Base-by-base conservation (phyloP, 169 alveolate genomes). In the Plasmodium berghei region DNA sequence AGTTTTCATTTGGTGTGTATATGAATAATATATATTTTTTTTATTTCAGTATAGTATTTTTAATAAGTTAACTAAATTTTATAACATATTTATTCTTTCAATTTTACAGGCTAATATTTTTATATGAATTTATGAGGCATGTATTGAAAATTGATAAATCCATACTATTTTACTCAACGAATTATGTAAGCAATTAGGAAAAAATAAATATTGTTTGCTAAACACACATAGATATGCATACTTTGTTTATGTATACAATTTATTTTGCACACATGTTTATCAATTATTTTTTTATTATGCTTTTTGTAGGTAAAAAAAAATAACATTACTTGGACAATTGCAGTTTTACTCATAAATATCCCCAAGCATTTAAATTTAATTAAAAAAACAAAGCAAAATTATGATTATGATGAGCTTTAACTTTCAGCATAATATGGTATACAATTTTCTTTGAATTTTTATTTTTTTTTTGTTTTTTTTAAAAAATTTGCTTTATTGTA, bases 301-400 rank as follows among this genome's bases (percentile, higher is more conserved):
- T 14, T 52, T 52, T 12, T 52, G 22, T 52, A 86, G 91, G 62
- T 86, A 61, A 86, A 86, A 54, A 58, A 71, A 5, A 71, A 48
- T 22, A 61, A 40, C 69, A 86, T 86, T 34, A 86, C 91, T 14
- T 86, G 91, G 91, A 86, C 91, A 52, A 52, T 86, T 12, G 86
- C 91, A 12, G 91, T 70, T 46, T 55, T 86, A 34, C 45, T 86
- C 28, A 70, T 86, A 87, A 87, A 71, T 52, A 49, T 86, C n/a
- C 91, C 91, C 16, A 45, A 54, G 14, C 34, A 70, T 55, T 18
- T 86, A 28, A 20, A 86, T 54, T 55, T 63, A 86, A 86, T 86
- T 71, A 42, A 62, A 71, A 86, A 86, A 55, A 24, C 48, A 59
- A 48, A 58, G 63, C 46, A 58, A 86, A 48, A 54, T 62, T n/a